phyloP scores from a whole-genome alignment of 2,329 filamentous ascomycete genomes.

The Didymosphaeria variabile region DNA sequence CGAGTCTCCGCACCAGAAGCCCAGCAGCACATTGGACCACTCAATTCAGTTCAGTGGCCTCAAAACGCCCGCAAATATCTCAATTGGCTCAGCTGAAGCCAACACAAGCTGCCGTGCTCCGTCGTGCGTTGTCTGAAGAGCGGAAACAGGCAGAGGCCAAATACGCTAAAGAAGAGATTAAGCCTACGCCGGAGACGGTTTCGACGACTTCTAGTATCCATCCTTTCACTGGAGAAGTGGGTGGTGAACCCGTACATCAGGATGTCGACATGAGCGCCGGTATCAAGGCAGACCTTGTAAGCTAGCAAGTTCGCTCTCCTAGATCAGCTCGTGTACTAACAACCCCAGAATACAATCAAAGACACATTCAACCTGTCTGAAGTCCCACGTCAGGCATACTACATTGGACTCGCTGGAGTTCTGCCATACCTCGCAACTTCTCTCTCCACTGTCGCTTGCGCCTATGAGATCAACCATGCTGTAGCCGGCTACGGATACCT shows the following conservation, averaged over 20 bases:
- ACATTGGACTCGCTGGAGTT: constrained; percentile 61
- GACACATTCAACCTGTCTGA: constrained; percentile 58
- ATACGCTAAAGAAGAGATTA: constrained; percentile 64
- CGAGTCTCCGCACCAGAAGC: constrained; percentile 30
- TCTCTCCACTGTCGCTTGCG: constrained; percentile 79
- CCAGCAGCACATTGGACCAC: constrained; percentile 50
- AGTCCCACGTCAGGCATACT: constrained; percentile 59
- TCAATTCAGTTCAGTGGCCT: constrained; percentile 52
- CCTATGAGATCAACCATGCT: constrained; percentile 81
- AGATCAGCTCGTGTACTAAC: constrained; percentile 15
- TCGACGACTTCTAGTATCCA: constrained; percentile 64
- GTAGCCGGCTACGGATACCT: constrained; percentile 70
- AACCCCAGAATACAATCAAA: constrained; percentile 54
- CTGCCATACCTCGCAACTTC: constrained; percentile 81
- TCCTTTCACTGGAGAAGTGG: constrained; percentile 52
- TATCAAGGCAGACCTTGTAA: constrained; percentile 50
- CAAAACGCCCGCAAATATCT: constrained; percentile 44
- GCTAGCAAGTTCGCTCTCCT: constrained; percentile 7
- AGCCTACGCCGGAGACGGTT: constrained; percentile 68
- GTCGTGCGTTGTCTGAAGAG: constrained; percentile 54
- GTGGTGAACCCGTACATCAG: constrained; percentile 37
- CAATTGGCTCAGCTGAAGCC: constrained; percentile 46
- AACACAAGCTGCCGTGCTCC: constrained; percentile 45
- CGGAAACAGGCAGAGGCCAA: constrained; percentile 67
- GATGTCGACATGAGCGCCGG: constrained; percentile 59